A percentile compares a stretch with the other conserved stretches of the same genome.
These are phyloP conservation scores for Cladosporium velox DNA, from an alignment of 2,329 filamentous ascomycete species.

Conservation along the genomic window DNA sequence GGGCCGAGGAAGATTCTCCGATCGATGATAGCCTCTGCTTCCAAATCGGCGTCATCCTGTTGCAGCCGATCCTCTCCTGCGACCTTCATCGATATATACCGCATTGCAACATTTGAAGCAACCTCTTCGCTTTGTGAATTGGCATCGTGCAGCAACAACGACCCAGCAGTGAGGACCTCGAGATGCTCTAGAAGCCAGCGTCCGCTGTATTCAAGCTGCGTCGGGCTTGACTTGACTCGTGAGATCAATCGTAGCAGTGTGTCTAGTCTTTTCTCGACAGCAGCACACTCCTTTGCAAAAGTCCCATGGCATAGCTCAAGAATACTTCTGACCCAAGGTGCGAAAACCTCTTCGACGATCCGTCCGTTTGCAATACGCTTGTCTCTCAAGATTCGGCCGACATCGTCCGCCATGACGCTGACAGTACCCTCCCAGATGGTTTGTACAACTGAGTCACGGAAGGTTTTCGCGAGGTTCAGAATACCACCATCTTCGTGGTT, in stretches of 20 bases:
- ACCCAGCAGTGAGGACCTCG: neutral
- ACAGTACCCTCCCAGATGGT: slow-evolving; percentile 75
- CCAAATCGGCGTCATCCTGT: neutral
- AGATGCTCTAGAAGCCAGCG: slow-evolving; percentile 10
- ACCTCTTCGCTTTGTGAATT: neutral
- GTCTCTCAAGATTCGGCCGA: slow-evolving; percentile 42
- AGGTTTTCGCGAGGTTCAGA: slow-evolving; percentile 66
- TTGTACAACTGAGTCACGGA: slow-evolving; percentile 64
- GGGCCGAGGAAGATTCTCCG: neutral
- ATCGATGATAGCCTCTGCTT: neutral
- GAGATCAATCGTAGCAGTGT: neutral
- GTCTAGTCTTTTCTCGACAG: neutral
- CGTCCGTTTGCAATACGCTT: slow-evolving; percentile 27
- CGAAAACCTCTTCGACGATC: neutral
- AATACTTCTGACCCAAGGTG: neutral
- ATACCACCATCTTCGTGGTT: slow-evolving; percentile 57
- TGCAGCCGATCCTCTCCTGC: neutral
- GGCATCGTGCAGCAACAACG: neutral
- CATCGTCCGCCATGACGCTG: slow-evolving; percentile 64
- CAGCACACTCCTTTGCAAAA: neutral
- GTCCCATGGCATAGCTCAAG: neutral
- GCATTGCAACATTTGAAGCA: neutral
- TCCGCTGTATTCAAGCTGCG: slow-evolving; percentile 3
- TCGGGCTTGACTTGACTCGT: neutral
- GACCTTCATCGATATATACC: neutral